Percentiles rank a stretch among this genome's conserved stretches.
These are phyloP conservation scores for Phlebiopsis gigantea DNA, from an alignment of 768 basidiomycete genomes.

Conservation along the genomic window DNA sequence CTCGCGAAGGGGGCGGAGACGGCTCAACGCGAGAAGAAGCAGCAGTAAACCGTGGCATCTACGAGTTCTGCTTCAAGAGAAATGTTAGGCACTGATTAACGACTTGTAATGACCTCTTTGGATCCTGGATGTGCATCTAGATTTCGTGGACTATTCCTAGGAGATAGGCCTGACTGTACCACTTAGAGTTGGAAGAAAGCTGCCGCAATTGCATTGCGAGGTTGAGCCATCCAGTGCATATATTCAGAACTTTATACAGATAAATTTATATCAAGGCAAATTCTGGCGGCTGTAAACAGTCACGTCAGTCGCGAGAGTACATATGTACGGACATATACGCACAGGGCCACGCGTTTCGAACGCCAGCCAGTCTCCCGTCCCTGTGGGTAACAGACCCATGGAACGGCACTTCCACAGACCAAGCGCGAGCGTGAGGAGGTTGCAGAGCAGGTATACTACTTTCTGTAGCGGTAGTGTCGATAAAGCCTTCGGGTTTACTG, in stretches of 20 bases:
- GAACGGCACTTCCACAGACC: constrained; percentile 91
- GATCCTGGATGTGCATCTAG: neutral
- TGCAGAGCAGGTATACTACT: constrained; percentile 64
- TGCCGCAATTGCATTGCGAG: too few relatives aligned
- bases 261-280: neutral
- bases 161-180: too few relatives aligned
- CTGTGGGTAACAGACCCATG: constrained; percentile 88
- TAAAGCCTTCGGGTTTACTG: constrained; percentile 32
- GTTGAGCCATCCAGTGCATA: neutral
- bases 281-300: constrained; percentile 6
- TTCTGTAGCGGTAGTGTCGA: constrained; percentile 66
- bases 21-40: neutral
- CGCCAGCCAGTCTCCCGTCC: constrained; percentile 92
- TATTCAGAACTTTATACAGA: neutral
- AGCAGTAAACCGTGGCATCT: neutral
- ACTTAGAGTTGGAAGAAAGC: too few relatives aligned
- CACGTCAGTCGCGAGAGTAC: neutral
- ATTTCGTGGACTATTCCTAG: too few relatives aligned
- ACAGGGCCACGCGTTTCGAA: constrained; percentile 72
- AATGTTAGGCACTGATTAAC: neutral
- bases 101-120: neutral
- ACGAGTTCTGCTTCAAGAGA: neutral
- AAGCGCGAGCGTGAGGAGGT: constrained; percentile 71
- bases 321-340: too few relatives aligned
- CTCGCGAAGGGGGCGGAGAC: neutral